Evolutionary conservation across 768 basidiomycete genomes (phyloP), one percentile per base, ranked within the genome.

Genomic region (Trametes meyenii): DNA sequence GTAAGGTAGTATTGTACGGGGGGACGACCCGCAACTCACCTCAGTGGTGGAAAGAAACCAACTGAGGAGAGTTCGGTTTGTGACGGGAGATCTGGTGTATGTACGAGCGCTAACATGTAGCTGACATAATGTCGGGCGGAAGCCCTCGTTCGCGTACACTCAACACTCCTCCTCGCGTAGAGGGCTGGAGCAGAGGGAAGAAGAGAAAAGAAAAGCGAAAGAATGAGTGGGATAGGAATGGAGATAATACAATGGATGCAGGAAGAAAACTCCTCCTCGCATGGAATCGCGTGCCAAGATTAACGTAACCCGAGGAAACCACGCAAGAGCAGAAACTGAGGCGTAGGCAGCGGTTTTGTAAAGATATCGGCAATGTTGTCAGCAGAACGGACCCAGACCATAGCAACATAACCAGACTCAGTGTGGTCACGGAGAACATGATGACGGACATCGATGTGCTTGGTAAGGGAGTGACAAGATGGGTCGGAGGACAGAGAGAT

Each of bases 401-500:
- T 26, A 0, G 13, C 19, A 23, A 81, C 39, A 0, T 70, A 60
- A 1, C 67, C 55, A 8, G 64, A 50, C 4, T 71, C 66, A 4
- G 81, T 66, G 1, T 59, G 60, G 58, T 82, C 72, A 1, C 74
- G 53, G 5, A 55, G 70, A n/a, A 80, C 58, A 55, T 71, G 77
- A 60, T 82, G 78, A 4, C 70, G 60, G 13, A 79, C 72, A 26
- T 79, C 75, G 58, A 83, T 77, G 67, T 81, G 81, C 64, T 79
- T 81, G 10, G 73, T 70, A 17, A 75, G 65, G 2, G 67, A 50
- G 56, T 82, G 79, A 56, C 71, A 70, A 1, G 65, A 46, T 0
- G 77, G 70, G 51, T 82, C 76, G 6, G 71, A 61, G 0, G 75
- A 61, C 3, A 81, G 67, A 1, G 54, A 63, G 24, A 77, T 77